Percentiles rank a stretch among this genome's conserved stretches.
Evolutionary conservation across 139 green algal genomes (phyloP).

Genomic region (Tetraselmis chui): DNA sequence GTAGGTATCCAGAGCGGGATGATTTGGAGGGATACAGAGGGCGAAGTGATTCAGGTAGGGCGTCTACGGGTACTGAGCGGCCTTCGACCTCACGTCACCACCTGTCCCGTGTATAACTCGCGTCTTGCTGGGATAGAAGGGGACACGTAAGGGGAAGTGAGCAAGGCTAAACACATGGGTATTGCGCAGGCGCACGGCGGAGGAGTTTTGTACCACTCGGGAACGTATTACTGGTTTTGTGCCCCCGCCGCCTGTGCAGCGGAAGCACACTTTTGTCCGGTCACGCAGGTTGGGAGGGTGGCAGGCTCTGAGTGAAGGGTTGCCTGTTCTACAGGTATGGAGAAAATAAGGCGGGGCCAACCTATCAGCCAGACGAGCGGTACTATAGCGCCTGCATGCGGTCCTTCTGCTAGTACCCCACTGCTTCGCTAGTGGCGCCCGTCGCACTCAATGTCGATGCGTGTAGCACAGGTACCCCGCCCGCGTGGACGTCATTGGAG

Average conservation of each 20-base stretch:
- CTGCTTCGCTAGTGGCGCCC: background rate
- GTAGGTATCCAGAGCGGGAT: background rate
- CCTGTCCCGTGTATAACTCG: too few relatives aligned
- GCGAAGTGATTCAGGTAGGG: background rate
- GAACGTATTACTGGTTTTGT: slow-evolving; percentile 19
- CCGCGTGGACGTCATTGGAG: slow-evolving; percentile 35
- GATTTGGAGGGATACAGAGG: background rate
- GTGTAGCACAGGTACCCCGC: background rate
- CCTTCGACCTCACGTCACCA: too few relatives aligned
- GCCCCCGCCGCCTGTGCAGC: background rate
- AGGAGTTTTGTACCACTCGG: slow-evolving; percentile 21
- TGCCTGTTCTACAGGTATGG: slow-evolving; percentile 13
- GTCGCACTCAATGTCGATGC: too few relatives aligned
- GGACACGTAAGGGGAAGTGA: background rate
- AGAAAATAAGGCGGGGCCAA: slow-evolving; percentile 22
- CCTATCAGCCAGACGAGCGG: slow-evolving; percentile 9
- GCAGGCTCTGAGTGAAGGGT: background rate
- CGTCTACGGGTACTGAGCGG: too few relatives aligned
- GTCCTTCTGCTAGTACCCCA: background rate
- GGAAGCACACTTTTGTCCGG: background rate
- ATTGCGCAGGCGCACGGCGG: slow-evolving; percentile 28
- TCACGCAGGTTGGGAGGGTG: background rate
- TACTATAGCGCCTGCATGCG: background rate
- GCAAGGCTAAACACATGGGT: background rate
- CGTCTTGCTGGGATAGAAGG: background rate